Conservation (phyloP, 1,284 basidiomycete species). For the Anthracocystis walkeri region DNA sequence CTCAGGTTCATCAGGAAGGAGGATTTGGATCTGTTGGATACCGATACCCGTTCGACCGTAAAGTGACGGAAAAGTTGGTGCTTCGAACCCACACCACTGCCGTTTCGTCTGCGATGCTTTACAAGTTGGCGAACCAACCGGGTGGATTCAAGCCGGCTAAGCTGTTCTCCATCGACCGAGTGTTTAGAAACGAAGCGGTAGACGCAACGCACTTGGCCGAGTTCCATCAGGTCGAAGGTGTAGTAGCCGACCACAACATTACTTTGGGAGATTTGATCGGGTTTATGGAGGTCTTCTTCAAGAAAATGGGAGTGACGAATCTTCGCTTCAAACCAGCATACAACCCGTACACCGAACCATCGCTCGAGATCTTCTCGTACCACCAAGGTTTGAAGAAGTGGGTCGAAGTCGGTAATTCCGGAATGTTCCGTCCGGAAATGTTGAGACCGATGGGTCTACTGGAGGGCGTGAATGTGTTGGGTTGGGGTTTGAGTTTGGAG, state of each 20-base stretch:
- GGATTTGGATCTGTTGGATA: slow-evolving; percentile 97
- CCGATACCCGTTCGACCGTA: slow-evolving; percentile 93
- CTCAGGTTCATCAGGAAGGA: slow-evolving; percentile 87
- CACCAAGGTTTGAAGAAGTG: slow-evolving; percentile 93
- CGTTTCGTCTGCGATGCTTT: slow-evolving; percentile 93
- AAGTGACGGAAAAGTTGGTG: slow-evolving; percentile 90
- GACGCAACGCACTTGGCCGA: slow-evolving; percentile 99
- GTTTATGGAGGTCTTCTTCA: slow-evolving; percentile 79
- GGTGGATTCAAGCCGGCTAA: slow-evolving; percentile 94
- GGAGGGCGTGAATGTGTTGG: slow-evolving; percentile 93
- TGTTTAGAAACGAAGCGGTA: slow-evolving; percentile 98
- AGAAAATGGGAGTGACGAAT: slow-evolving; percentile 94
- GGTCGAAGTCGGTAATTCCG: slow-evolving; percentile 89
- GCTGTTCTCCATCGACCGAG: slow-evolving; percentile 96
- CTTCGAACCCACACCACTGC: slow-evolving; percentile 98
- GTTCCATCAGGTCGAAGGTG: slow-evolving; percentile 99
- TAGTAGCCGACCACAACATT: slow-evolving; percentile 92
- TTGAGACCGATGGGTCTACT: slow-evolving; percentile 95
- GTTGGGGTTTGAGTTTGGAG: slow-evolving; percentile 95
- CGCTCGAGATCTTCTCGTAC: slow-evolving; percentile 99
- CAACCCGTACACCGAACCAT: slow-evolving; percentile 81
- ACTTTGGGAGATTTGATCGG: slow-evolving; percentile 98
- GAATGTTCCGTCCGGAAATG: slow-evolving; percentile 99
- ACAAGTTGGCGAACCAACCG: slow-evolving; percentile 76
- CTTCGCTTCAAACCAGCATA: slow-evolving; percentile 97